Conservation (phyloP, 1,284 basidiomycete species). For the Pseudozyma tsukubaensis region DNA sequence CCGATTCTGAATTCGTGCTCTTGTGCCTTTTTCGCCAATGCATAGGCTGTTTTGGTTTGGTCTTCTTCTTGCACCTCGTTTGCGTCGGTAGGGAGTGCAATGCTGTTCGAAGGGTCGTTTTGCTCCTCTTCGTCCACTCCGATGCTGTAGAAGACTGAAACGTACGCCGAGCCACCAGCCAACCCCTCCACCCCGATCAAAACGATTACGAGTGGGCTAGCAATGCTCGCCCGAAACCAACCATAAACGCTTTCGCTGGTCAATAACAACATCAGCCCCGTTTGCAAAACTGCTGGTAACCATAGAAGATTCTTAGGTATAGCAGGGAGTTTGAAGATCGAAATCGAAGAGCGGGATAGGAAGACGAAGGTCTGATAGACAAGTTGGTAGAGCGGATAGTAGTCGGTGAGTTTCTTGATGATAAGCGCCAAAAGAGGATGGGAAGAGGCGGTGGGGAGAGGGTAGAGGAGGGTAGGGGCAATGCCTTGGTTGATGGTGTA, state of each 20-base stretch:
- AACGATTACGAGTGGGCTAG: conserved; percentile 63
- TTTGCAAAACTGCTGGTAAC: conserved; percentile 79
- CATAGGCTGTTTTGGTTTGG: neutral
- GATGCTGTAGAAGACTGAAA: conserved; percentile 62
- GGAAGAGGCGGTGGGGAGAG: conserved; percentile 76
- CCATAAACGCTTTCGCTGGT: conserved; percentile 73
- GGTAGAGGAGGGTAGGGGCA: conserved; percentile 89
- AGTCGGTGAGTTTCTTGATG: conserved; percentile 87
- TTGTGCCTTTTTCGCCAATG: conserved; percentile 39
- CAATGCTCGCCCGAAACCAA: conserved; percentile 63
- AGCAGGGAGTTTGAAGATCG: conserved; percentile 82
- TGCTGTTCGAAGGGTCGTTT: neutral
- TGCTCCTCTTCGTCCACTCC: conserved; percentile 39
- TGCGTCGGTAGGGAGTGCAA: conserved; percentile 1
- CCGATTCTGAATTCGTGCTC: conserved; percentile 68
- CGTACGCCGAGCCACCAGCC: conserved; percentile 59
- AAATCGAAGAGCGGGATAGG: conserved; percentile 90
- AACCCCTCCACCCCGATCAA: conserved; percentile 64
- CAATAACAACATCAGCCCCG: conserved; percentile 75
- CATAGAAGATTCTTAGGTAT: conserved; percentile 80
- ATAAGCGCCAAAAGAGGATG: conserved; percentile 78
- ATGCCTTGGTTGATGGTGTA: conserved; percentile 68
- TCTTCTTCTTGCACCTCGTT: neutral
- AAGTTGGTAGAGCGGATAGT: conserved; percentile 79
- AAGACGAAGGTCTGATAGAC: conserved; percentile 86